These are phyloP conservation scores for Danielia reshetovae DNA, from an alignment of 805 yeast species.

Conservation along the genomic window DNA sequence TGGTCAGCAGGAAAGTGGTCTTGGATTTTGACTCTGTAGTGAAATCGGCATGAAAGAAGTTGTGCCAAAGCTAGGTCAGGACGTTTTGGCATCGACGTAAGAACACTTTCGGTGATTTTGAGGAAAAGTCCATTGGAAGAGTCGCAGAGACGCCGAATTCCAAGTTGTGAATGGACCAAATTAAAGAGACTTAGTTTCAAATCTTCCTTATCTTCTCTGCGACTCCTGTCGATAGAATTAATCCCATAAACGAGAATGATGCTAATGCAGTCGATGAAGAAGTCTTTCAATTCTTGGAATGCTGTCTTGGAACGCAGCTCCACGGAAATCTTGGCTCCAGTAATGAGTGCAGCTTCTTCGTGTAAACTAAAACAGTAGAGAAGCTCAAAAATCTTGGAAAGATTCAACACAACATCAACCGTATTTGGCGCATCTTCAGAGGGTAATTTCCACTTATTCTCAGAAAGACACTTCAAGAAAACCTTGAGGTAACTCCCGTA, in stretches of 20 bases:
- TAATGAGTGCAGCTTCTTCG: constrained; percentile 46
- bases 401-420: constrained; percentile 15
- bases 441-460: constrained; percentile 32
- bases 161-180: constrained; percentile 70
- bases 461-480: constrained; percentile 23
- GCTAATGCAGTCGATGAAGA: constrained; percentile 36
- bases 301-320: constrained; percentile 41
- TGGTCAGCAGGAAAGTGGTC: constrained; percentile 67
- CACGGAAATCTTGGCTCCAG: constrained; percentile 38
- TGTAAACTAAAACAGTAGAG: constrained; percentile 48
- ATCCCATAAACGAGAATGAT: constrained; percentile 37
- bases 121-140: constrained; percentile 60
- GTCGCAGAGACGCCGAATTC: constrained; percentile 66
- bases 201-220: constrained; percentile 17
- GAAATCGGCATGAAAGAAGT: constrained; percentile 73
- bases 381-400: constrained; percentile 35
- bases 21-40: constrained; percentile 57
- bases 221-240: constrained; percentile 3
- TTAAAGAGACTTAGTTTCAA: constrained; percentile 44
- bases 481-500: constrained; percentile 48
- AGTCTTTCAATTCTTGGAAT: constrained; percentile 43
- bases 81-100: constrained; percentile 45
- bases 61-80: constrained; percentile 69
- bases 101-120: constrained; percentile 50
- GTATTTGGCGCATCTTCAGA: constrained; percentile 1